Evolutionary conservation across 176 grass and related monocot genomes (phyloP).

Genomic region (Melocanna baccifera): DNA sequence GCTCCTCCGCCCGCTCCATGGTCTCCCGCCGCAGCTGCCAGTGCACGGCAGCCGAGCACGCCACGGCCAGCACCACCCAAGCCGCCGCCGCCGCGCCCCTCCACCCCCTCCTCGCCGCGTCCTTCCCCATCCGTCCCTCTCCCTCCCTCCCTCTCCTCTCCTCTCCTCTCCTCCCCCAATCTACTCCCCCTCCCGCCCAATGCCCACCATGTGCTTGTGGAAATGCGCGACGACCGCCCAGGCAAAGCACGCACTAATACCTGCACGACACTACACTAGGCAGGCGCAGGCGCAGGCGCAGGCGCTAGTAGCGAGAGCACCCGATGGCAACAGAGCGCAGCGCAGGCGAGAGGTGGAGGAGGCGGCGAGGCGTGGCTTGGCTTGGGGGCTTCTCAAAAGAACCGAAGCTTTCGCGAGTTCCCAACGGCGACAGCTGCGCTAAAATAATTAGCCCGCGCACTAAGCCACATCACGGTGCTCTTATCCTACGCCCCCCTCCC

Average conservation of each 20-base stretch:
- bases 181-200: constrained; percentile 16
- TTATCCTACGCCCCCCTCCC: neutral
- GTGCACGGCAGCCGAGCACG: constrained; percentile 49
- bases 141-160: neutral
- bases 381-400: constrained; percentile 73
- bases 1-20: constrained; percentile 68
- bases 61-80: constrained; percentile 37
- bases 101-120: constrained; percentile 2
- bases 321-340: neutral
- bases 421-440: constrained; percentile 44
- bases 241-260: constrained; percentile 14
- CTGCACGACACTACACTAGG: neutral
- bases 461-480: neutral
- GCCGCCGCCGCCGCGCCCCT: constrained; percentile 29
- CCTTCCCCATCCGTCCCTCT: constrained; percentile 5
- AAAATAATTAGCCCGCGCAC: constrained; percentile 44
- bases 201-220: constrained; percentile 47
- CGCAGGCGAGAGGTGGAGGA: neutral
- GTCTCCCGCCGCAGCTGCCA: constrained; percentile 55
- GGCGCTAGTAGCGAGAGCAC: neutral
- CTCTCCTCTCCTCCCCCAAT: neutral
- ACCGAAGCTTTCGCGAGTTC: constrained; percentile 54
- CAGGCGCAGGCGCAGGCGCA: neutral
- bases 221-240: constrained; percentile 26
- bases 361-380: constrained; percentile 39